A percentile compares a stretch with the other conserved stretches of the same genome.
Evolutionary conservation across 2,329 filamentous ascomycete genomes (phyloP).

Genomic region (Monosporascus cannonballus): DNA sequence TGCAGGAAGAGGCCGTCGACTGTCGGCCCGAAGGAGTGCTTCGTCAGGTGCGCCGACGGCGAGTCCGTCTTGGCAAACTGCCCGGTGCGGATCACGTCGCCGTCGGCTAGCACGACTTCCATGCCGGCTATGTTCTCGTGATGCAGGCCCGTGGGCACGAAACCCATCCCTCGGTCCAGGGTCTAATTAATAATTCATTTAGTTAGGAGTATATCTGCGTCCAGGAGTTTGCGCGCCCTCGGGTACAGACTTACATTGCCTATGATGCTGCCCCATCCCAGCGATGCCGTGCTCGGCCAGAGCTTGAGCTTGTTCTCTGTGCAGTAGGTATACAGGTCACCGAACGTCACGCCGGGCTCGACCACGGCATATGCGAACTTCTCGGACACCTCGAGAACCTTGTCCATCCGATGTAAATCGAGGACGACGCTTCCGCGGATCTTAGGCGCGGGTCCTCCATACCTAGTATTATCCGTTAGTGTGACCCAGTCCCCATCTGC

Average conservation of each 20-base stretch:
- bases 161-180: constrained; percentile 38
- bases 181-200: constrained; percentile 15
- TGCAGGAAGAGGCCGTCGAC: constrained; percentile 46
- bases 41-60: constrained; percentile 31
- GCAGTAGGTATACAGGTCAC: constrained; percentile 36
- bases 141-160: constrained; percentile 31
- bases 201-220: too few relatives aligned
- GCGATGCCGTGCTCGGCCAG: constrained; percentile 41
- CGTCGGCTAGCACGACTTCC: constrained; percentile 38
- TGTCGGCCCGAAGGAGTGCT: constrained; percentile 34
- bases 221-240: too few relatives aligned
- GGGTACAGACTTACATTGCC: constrained; percentile 32
- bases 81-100: constrained; percentile 37
- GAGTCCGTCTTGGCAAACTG: constrained; percentile 36
- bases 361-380: constrained; percentile 38
- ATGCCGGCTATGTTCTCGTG: constrained; percentile 38
- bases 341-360: constrained; percentile 41
- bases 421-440: constrained; percentile 39
- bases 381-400: constrained; percentile 36
- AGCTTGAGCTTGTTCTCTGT: constrained; percentile 32
- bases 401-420: constrained; percentile 39
- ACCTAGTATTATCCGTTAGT: constrained; percentile 22
- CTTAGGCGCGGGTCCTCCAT: constrained; percentile 42
- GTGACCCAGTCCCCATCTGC: neutral
- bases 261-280: constrained; percentile 43